A percentile compares a stretch with the other conserved stretches of the same genome.
These are phyloP conservation scores for Brassica carinata DNA, from an alignment of 345 rosid genomes.

Conservation along the genomic window DNA sequence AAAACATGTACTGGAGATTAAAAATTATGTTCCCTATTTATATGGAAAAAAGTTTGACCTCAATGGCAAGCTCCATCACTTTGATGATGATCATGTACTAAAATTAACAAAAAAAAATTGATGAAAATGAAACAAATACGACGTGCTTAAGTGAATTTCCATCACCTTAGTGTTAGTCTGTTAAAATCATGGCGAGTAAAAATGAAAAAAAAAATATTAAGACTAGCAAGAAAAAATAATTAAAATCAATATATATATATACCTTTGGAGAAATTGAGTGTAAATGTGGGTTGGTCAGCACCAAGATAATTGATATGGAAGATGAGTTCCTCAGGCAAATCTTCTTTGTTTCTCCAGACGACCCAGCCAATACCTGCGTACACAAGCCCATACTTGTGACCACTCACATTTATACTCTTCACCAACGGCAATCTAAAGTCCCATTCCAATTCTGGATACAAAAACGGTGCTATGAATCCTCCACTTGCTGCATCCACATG, in stretches of 20 bases:
- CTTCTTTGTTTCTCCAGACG: constrained; percentile 64
- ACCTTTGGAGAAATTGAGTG: constrained; percentile 70
- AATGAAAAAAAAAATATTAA: background rate
- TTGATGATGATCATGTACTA: background rate
- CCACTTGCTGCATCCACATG: constrained; percentile 74
- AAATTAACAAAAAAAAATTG: background rate
- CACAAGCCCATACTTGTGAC: constrained; percentile 64
- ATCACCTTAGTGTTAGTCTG: constrained; percentile 8
- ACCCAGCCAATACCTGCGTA: constrained; percentile 72
- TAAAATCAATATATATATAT: background rate
- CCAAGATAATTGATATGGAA: constrained; percentile 69
- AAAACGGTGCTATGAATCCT: constrained; percentile 63
- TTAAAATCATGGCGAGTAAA: background rate
- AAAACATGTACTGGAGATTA: background rate
- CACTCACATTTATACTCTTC: constrained; percentile 65
- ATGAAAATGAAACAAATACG: background rate
- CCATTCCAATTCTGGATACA: constrained; percentile 69
- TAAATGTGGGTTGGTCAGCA: constrained; percentile 66
- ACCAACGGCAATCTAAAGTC: constrained; percentile 62
- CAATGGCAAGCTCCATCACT: background rate
- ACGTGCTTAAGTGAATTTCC: background rate
- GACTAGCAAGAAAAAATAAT: background rate
- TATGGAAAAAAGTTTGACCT: background rate
- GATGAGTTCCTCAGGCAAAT: constrained; percentile 66
- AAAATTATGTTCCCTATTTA: background rate